phyloP scores from a whole-genome alignment of 2,329 filamentous ascomycete species.

The Onygenales sp. region DNA sequence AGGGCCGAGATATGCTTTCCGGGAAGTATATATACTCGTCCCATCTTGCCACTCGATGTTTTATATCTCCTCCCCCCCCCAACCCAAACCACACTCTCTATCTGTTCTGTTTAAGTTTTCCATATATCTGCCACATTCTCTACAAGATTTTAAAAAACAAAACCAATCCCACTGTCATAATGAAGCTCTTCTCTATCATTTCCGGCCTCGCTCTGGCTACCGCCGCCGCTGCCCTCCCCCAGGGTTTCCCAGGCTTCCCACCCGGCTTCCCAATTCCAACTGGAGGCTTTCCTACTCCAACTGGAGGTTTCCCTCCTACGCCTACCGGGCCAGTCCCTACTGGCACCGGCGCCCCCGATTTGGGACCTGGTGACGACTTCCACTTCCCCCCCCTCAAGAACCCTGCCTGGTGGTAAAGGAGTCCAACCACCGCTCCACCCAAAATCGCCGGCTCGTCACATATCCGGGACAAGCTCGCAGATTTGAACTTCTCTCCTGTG shows the following conservation, averaged over 20 bases:
- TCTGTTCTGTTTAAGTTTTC: not conserved
- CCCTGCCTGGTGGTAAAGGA: not conserved
- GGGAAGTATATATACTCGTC: not conserved
- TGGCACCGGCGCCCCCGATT: not conserved
- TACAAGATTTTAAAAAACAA: not conserved
- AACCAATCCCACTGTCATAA: constrained; percentile 3
- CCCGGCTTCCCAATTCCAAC: not conserved
- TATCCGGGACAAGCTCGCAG: not conserved
- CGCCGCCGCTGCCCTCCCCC: not conserved
- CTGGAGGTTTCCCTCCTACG: not conserved
- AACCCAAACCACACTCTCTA: not conserved
- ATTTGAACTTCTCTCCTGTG: no score
- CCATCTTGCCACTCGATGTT: not conserved
- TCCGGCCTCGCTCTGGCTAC: constrained; percentile 2
- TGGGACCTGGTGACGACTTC: not conserved
- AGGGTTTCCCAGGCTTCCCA: not conserved
- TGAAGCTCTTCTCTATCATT: constrained; percentile 6
- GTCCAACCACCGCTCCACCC: not conserved
- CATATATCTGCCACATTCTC: not conserved
- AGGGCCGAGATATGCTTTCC: not conserved
- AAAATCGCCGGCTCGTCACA: not conserved
- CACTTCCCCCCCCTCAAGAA: not conserved
- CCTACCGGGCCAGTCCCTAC: not conserved
- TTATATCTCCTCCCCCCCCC: not conserved
- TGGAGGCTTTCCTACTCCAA: not conserved